Base-by-base conservation (phyloP, 345 rosid species). In the Alliaria petiolata region DNA sequence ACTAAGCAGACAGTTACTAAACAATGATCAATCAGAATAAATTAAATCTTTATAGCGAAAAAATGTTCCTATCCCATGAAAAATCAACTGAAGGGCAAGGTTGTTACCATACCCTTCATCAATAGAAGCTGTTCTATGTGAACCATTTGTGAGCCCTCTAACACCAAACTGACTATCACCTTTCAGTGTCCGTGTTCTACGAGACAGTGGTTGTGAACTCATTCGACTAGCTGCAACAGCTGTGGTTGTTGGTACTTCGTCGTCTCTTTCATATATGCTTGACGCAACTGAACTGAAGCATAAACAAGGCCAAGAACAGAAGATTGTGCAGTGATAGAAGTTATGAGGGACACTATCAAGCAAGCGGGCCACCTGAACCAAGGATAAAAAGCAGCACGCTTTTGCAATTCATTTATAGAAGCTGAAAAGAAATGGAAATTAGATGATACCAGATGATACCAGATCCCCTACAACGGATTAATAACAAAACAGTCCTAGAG, bases 161-260 rank as follows among this genome's bases (percentile, higher is more conserved):
- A 65, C 73, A 56, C 85, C 82, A 81, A 83, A 76, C 71, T 86
- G 87, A 80, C 81, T 83, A 70, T 91, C 98, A 76, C 86, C 88
- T 80, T 85, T 91, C 78, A 86, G 81, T 70, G 80, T 76, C 74
- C 93, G 90, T 47, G 99, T 95, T 83, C 99, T 89, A 72, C 96
- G 86, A 67, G 99, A 95, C 30, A 88, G 80, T 55, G 97, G 86
- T 50, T 87, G 99, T n/a, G 89, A 87, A 76, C 75, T 78, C 80
- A 78, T 89, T 65, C 81, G 81, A 26, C 84, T 72, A 77, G 82
- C 81, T 61, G 91, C 85, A 77, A 85, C 83, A 80, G 88, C 97
- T 52, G 86, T 81, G 15, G 91, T 88, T 44, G 96, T 88, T 70
- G 95, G 97, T 71, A 95, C 79, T 75, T 89, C 97, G 68, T 95